A percentile compares a stretch with the other conserved stretches of the same genome.
Evolutionary conservation across 768 basidiomycete species (phyloP).

Genomic region (Clavaria fumosa): DNA sequence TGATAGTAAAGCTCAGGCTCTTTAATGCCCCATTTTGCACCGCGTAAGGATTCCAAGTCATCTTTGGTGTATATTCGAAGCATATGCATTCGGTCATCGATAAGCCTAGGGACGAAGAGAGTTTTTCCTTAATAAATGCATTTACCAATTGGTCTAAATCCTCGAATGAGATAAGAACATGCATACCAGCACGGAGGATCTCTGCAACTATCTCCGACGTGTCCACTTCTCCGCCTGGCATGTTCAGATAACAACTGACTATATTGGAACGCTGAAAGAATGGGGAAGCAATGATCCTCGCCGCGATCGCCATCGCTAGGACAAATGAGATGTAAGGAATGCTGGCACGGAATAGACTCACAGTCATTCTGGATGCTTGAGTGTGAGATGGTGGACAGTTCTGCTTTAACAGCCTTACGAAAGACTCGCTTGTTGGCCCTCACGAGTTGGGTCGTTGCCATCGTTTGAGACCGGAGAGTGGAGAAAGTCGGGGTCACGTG

Average conservation of each 20-base stretch:
- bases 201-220: slow-evolving; percentile 35
- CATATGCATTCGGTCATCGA: slow-evolving; percentile 45
- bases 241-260: slow-evolving; percentile 67
- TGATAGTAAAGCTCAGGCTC: slow-evolving; percentile 39
- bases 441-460: too few relatives aligned
- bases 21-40: slow-evolving; percentile 61
- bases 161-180: neutral
- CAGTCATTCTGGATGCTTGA: slow-evolving; percentile 45
- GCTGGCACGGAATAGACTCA: slow-evolving; percentile 15
- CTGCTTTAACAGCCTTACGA: slow-evolving; percentile 32
- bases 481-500: too few relatives aligned
- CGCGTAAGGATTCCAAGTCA: slow-evolving; percentile 42
- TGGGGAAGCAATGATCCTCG: slow-evolving; percentile 32
- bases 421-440: slow-evolving; percentile 39
- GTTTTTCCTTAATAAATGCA: slow-evolving; percentile 32
- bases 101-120: slow-evolving; percentile 57
- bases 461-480: too few relatives aligned
- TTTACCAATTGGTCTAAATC: neutral
- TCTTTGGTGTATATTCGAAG: slow-evolving; percentile 41
- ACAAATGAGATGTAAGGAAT: slow-evolving; percentile 5
- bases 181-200: slow-evolving; percentile 41
- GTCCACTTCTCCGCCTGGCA: slow-evolving; percentile 58
- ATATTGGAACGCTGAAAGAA: slow-evolving; percentile 32
- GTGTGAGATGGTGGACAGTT: slow-evolving; percentile 28
- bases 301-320: slow-evolving; percentile 32